phyloP scores from a whole-genome alignment of 2,329 filamentous ascomycete species.

The Calonectria crousiana region DNA sequence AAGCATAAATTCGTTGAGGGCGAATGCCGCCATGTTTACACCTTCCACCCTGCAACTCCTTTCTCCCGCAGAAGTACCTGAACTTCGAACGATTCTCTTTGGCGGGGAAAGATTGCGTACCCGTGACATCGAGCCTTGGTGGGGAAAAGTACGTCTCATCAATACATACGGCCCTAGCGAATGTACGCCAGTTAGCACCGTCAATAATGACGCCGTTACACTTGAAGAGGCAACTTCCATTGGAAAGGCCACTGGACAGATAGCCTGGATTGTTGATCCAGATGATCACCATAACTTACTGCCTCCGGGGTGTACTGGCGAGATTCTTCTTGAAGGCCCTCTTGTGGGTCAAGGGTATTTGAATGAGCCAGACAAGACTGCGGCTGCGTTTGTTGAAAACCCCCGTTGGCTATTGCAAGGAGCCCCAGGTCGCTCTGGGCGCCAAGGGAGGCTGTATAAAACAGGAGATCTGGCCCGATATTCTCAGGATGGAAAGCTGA shows the following conservation, averaged over 20 bases:
- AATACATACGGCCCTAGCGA: too few relatives aligned
- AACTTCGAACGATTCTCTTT: not conserved
- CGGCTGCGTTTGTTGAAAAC: slow-evolving; percentile 41
- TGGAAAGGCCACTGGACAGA: too few relatives aligned
- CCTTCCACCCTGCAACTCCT: not conserved
- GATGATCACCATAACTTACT: too few relatives aligned
- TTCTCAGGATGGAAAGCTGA: slow-evolving; percentile 53
- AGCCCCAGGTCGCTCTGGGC: not conserved
- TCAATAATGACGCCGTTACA: too few relatives aligned
- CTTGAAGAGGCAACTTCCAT: too few relatives aligned
- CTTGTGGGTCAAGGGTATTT: too few relatives aligned
- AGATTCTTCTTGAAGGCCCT: too few relatives aligned
- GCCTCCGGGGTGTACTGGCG: too few relatives aligned
- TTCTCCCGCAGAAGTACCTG: not conserved
- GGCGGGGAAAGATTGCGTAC: not conserved
- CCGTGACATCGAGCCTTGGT: not conserved
- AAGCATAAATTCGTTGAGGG: not conserved
- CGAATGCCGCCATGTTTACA: not conserved
- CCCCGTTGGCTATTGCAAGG: slow-evolving; percentile 50
- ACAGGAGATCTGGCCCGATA: slow-evolving; percentile 62
- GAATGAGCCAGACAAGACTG: too few relatives aligned
- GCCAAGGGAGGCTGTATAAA: slow-evolving; percentile 51
- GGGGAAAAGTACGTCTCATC: too few relatives aligned
- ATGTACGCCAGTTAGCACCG: too few relatives aligned
- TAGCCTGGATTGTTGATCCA: too few relatives aligned